A percentile compares a stretch with the other conserved stretches of the same genome.
phyloP scores from a whole-genome alignment of 495 filamentous ascomycete genomes.

The Aspergillus incahuasiensis region DNA sequence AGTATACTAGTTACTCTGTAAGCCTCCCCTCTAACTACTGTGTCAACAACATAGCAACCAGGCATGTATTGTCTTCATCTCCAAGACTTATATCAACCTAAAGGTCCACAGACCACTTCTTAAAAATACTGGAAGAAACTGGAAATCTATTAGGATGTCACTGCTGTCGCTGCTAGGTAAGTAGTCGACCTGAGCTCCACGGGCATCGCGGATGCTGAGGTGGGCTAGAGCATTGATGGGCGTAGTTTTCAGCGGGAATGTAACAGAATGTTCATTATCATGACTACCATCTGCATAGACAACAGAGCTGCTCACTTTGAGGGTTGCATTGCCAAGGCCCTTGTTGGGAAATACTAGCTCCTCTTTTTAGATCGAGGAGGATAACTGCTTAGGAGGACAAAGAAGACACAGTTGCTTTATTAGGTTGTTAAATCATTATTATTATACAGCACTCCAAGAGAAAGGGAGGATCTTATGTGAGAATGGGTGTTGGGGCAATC shows the following conservation, averaged over 20 bases:
- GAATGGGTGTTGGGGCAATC: conserved; percentile 16
- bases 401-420: conserved; percentile 15
- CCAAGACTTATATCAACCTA: conserved; percentile 10
- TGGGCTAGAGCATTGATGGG: not conserved
- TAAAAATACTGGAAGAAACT: conserved; percentile 12
- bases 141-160: conserved; percentile 16
- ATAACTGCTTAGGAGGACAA: conserved; percentile 15
- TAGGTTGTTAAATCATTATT: conserved; percentile 3
- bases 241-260: conserved; percentile 12
- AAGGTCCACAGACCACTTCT: conserved; percentile 17
- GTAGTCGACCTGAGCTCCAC: conserved; percentile 8
- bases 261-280: conserved; percentile 1
- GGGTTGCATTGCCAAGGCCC: conserved; percentile 12
- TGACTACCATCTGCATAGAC: conserved; percentile 37
- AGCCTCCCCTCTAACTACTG: not conserved
- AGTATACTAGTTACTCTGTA: too few species aligned
- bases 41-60: conserved; percentile 18
- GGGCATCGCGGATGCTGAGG: not conserved
- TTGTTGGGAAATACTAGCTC: conserved; percentile 14
- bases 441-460: not conserved
- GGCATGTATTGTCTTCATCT: conserved; percentile 14
- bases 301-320: conserved; percentile 14
- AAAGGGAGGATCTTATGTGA: conserved; percentile 10
- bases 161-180: conserved; percentile 16
- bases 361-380: conserved; percentile 14